Evolutionary conservation across 768 basidiomycete species (phyloP).

Genomic region (Ramaria rubella): DNA sequence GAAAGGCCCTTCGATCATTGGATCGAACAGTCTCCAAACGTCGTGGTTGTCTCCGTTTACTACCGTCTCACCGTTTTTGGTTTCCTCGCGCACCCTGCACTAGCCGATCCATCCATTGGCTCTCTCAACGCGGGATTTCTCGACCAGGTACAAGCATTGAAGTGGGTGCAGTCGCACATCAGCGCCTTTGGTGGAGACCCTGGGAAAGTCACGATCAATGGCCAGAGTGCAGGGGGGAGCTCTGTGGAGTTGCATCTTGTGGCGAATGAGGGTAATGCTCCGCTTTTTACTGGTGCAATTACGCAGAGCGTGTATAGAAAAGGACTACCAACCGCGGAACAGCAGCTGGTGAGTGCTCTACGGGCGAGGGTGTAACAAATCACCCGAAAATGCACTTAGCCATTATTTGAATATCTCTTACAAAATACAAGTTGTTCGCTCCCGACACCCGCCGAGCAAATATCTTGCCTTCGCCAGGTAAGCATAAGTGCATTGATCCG

Average conservation of each 20-base stretch:
- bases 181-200: slow-evolving; percentile 36
- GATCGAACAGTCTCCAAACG: slow-evolving; percentile 55
- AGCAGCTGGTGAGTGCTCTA: slow-evolving; percentile 41
- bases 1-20: slow-evolving; percentile 52
- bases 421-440: slow-evolving; percentile 35
- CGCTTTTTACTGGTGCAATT: slow-evolving; percentile 49
- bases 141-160: slow-evolving; percentile 43
- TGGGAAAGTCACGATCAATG: slow-evolving; percentile 42
- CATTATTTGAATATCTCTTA: slow-evolving; percentile 48
- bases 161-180: slow-evolving; percentile 35
- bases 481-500: slow-evolving; percentile 44
- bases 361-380: background rate
- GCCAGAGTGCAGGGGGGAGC: slow-evolving; percentile 52
- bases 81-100: slow-evolving; percentile 48
- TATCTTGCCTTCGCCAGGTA: slow-evolving; percentile 45
- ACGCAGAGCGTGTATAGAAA: slow-evolving; percentile 55
- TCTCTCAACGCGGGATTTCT: slow-evolving; percentile 47
- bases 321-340: slow-evolving; percentile 43
- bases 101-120: slow-evolving; percentile 32
- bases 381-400: too few species aligned
- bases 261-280: slow-evolving; percentile 30
- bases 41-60: slow-evolving; percentile 60
- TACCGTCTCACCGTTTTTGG: slow-evolving; percentile 60
- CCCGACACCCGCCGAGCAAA: slow-evolving; percentile 28
- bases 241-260: slow-evolving; percentile 56